A percentile compares a stretch with the other conserved stretches of the same genome.
Conservation (phyloP, 2,329 filamentous ascomycete species). For the Talaromyces verruculosus region DNA sequence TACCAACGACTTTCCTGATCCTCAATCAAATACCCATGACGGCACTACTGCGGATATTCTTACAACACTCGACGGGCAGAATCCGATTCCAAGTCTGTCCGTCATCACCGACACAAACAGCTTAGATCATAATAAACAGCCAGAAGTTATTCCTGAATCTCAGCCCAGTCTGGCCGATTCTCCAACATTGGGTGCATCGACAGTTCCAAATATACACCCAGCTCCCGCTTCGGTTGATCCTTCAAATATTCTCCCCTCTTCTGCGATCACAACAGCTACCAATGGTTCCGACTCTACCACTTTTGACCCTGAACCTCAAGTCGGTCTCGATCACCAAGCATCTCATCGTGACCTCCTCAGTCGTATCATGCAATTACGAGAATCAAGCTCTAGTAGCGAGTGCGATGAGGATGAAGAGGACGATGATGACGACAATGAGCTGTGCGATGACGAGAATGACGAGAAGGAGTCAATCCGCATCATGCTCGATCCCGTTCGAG, state of each 20-base stretch:
- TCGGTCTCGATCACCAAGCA: slow-evolving; percentile 48
- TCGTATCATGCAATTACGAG: slow-evolving; percentile 52
- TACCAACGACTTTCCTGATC: neutral
- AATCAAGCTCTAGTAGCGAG: slow-evolving; percentile 44
- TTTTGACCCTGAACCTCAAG: slow-evolving; percentile 72
- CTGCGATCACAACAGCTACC: slow-evolving; percentile 63
- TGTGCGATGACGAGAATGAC: slow-evolving; percentile 39
- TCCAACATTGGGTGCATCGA: slow-evolving; percentile 42
- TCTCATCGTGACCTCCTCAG: slow-evolving; percentile 47
- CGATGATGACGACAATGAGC: slow-evolving; percentile 39
- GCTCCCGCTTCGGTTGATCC: slow-evolving; percentile 16
- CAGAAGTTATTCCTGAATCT: neutral
- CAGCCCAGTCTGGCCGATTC: slow-evolving; percentile 34
- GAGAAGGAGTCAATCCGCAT: slow-evolving; percentile 58
- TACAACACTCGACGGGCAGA: neutral
- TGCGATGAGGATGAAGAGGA: slow-evolving; percentile 41
- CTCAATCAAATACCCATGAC: neutral
- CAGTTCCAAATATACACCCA: slow-evolving; percentile 22
- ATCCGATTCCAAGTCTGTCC: slow-evolving; percentile 9
- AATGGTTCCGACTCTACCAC: slow-evolving; percentile 57
- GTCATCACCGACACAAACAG: slow-evolving; percentile 13
- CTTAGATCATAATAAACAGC: neutral
- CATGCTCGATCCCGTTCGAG: slow-evolving; percentile 47
- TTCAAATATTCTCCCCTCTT: slow-evolving; percentile 54
- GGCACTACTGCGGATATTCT: neutral